These are phyloP conservation scores for Neckera pumila DNA, from an alignment of 225 moss, liverwort and hornwort genomes.

Conservation along the genomic window DNA sequence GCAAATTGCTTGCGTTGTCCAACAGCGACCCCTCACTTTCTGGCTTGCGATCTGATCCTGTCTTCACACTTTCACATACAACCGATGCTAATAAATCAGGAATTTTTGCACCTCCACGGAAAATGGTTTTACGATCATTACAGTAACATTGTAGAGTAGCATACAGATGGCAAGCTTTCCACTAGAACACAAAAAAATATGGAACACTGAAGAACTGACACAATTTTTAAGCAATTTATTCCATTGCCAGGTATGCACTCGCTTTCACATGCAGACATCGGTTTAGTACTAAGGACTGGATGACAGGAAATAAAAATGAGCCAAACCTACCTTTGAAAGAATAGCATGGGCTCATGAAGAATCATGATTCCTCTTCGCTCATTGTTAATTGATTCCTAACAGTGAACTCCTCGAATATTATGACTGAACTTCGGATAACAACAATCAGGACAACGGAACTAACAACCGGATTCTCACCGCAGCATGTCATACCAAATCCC, in stretches of 20 bases:
- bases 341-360: background rate
- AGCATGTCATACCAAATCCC: background rate
- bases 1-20: slow-evolving; percentile 89
- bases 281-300: background rate
- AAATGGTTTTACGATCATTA: background rate
- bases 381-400: background rate
- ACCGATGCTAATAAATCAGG: background rate
- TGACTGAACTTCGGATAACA: background rate
- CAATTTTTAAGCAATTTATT: background rate
- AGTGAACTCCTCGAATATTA: background rate
- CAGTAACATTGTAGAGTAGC: background rate
- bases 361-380: background rate
- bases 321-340: background rate
- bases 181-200: background rate
- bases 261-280: background rate
- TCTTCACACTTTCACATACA: slow-evolving; percentile 38
- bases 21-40: slow-evolving; percentile 48
- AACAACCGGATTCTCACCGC: background rate
- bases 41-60: slow-evolving; percentile 34
- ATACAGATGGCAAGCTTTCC: background rate
- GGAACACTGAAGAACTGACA: background rate
- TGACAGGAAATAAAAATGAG: background rate
- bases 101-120: background rate
- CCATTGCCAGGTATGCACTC: background rate
- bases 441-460: background rate